Evolutionary conservation across 2,329 filamentous ascomycete species (phyloP), one percentile per base, ranked within the genome.

Genomic region (Colletotrichum shisoi): DNA sequence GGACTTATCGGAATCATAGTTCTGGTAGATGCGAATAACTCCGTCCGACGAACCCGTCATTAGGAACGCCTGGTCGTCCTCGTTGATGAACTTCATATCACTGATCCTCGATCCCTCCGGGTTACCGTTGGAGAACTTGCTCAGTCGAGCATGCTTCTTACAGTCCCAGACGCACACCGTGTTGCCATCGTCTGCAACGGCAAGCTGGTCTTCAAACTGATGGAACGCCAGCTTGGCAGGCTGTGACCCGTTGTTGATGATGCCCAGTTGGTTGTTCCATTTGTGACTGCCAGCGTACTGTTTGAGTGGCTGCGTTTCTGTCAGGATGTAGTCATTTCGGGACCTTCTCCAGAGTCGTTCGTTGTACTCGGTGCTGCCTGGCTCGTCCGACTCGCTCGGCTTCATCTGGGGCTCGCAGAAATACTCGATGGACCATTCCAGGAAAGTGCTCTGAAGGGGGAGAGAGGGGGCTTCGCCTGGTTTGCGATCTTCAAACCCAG

Each of bases 371-470:
- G 92, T 92, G 74, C 93, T 97, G 40, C 95, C 95, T 15, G 95
- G 95, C 75, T 99, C 95, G 73, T 99, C 95, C 27, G 94, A 92
- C 76, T 99, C 95, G 65, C 91, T 94, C 3, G 93, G 90, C 75
- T 95, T 96, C 95, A 99, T 98, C 78, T 99, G 95, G 39, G 95
- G 95, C 77, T 98, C 94, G 37, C 94, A 92, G 84, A 98, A 99
- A 77, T 99, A 98, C 77, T 94, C 94, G 51, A 95, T 93, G 4
- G 94, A 97, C 94, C 94, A 99, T 70, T 97, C 92, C 70, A 97
- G 84, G 77, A 98, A 96, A 9, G 85, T 89, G 76, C 93, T 97
- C 67, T 86, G 85, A 19, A 99, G 78, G 1, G 95, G 95, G 34
- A 98, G 84, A 13, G 77, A 79, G 1, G 91, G 90, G 11, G 82